Conservation (phyloP, 805 yeast genomes). For the Myxozyma vanderwaltii region DNA sequence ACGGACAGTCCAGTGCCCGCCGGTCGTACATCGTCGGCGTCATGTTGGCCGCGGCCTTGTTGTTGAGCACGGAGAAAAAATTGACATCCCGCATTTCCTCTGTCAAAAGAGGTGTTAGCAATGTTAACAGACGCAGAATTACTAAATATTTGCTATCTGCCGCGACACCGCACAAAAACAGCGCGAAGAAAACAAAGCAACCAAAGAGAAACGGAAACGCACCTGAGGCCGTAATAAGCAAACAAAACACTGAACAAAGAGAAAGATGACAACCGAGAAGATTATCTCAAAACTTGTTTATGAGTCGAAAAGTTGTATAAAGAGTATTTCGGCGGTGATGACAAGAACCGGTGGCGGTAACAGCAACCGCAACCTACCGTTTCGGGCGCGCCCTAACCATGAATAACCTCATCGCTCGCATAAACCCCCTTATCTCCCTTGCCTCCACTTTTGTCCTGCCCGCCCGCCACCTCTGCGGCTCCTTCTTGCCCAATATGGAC, state of each 20-base stretch:
- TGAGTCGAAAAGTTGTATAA: background rate
- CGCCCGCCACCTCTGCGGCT: background rate
- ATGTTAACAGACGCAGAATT: background rate
- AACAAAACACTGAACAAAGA: too few species aligned
- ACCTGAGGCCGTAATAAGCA: background rate
- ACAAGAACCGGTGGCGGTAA: conserved; percentile 10
- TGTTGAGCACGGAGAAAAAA: conserved; percentile 72
- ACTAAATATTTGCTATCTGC: background rate
- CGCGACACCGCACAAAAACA: background rate
- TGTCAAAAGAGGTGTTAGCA: background rate
- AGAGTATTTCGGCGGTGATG: conserved; percentile 9
- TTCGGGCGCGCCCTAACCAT: conserved; percentile 1
- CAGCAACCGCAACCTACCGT: conserved; percentile 4
- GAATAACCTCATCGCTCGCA: background rate
- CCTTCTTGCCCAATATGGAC: too few species aligned
- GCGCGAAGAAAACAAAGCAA: background rate
- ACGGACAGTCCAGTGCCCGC: conserved; percentile 86
- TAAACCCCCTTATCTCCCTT: background rate
- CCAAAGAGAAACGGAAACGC: background rate
- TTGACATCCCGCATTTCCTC: conserved; percentile 82
- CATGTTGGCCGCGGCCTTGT: conserved; percentile 90
- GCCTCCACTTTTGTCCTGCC: background rate
- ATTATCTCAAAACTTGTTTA: too few species aligned
- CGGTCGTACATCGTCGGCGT: conserved; percentile 88
- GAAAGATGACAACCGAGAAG: too few species aligned